These are phyloP conservation scores for Aspergillus sclerotiicarbonarius DNA, from an alignment of 495 filamentous ascomycete species.

Conservation along the genomic window DNA sequence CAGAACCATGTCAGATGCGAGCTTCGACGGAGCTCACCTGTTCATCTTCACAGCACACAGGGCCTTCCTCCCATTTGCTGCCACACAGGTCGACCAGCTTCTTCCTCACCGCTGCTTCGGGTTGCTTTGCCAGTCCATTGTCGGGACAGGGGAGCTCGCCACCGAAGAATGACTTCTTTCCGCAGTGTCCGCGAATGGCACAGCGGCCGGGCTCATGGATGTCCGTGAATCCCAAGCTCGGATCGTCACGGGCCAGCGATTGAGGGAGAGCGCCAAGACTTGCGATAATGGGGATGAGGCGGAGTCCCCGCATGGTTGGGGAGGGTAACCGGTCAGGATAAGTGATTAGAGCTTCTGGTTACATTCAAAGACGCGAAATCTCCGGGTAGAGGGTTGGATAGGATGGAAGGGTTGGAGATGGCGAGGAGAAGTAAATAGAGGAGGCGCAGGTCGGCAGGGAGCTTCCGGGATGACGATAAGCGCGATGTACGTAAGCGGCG, in stretches of 20 bases:
- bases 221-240: constrained; percentile 25
- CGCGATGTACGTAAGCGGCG: constrained; percentile 21
- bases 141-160: constrained; percentile 89
- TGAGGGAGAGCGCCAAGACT: constrained; percentile 33
- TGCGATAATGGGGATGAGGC: constrained; percentile 27
- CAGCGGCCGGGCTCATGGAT: constrained; percentile 89
- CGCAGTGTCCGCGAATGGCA: constrained; percentile 87
- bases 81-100: constrained; percentile 86
- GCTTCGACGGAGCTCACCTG: constrained; percentile 55
- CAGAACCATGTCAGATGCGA: neutral
- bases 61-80: constrained; percentile 73
- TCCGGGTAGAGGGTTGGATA: neutral
- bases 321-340: neutral
- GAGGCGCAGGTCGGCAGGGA: neutral
- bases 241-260: constrained; percentile 40
- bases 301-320: constrained; percentile 36
- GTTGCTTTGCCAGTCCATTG: constrained; percentile 76
- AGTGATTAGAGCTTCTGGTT: neutral
- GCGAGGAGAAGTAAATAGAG: constrained; percentile 4
- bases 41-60: constrained; percentile 79
- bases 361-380: neutral
- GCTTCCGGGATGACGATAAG: constrained; percentile 24
- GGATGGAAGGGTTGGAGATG: neutral
- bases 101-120: constrained; percentile 63
- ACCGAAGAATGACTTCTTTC: constrained; percentile 83